These are phyloP conservation scores for Pythium scleroteichum DNA, from an alignment of 352 stramenopile genomes.

Conservation along the genomic window DNA sequence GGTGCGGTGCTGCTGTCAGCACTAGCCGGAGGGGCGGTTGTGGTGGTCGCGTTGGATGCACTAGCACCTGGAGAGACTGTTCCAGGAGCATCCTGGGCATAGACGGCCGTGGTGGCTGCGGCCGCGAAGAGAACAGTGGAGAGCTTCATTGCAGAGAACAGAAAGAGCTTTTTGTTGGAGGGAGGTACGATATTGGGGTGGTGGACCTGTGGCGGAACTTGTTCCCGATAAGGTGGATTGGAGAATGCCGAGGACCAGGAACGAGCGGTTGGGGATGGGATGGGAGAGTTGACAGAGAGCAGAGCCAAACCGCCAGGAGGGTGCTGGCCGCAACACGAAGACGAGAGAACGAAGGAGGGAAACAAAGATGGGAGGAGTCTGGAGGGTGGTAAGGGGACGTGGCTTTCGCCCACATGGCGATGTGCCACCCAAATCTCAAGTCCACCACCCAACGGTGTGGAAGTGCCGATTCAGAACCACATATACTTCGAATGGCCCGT, in stretches of 20 bases:
- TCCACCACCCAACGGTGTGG: no score
- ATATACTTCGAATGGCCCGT: no score
- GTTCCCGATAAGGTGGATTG: constrained; percentile 7
- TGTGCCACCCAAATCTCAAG: no score
- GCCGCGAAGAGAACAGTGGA: constrained; percentile 26
- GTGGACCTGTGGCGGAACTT: neutral
- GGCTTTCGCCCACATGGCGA: no score
- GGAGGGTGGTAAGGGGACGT: no score
- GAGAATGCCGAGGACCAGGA: constrained; percentile 2
- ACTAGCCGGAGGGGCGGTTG: no score
- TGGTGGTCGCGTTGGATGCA: neutral
- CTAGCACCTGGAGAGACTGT: constrained; percentile 2
- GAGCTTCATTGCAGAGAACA: constrained; percentile 30
- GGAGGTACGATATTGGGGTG: no score
- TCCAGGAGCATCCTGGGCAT: constrained; percentile 5
- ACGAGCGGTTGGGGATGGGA: neutral
- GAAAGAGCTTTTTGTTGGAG: no score
- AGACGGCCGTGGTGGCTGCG: constrained; percentile 11
- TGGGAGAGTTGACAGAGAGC: neutral
- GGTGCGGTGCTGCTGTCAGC: neutral
- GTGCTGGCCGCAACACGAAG: neutral
- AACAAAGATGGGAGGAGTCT: constrained; percentile 15
- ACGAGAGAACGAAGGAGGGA: neutral
- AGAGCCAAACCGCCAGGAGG: no score
- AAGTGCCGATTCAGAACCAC: no score